Evolutionary conservation across 345 rosid genomes (phyloP), one percentile per base, ranked within the genome.

Genomic region (Hypericum perforatum): DNA sequence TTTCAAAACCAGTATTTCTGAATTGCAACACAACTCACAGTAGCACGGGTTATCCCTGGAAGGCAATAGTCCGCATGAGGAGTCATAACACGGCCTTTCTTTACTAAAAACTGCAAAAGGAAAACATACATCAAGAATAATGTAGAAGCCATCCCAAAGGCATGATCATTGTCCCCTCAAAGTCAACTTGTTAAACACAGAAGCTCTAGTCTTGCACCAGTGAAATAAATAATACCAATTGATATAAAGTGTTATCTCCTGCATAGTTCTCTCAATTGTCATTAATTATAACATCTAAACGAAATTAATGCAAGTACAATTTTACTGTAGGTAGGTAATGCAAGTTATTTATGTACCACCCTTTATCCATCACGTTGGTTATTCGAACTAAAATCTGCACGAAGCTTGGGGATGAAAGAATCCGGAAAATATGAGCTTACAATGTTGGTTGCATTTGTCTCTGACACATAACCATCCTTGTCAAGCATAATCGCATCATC

Each of bases 11-110:
- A 16, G 29, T 57, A 47, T 37, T 13, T 16, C 16, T 14, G 57
- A 44, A 62, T 39, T 45, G 52, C 39, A 44, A 52, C 29, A 53
- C 9, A 62, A 63, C 91, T 76, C 71, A 90, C 95, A 38, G 94
- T 80, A 45, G 88, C 83, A 78, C 88, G 70, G 40, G 94, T 89
- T 64, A 86, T 83, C 39, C 97, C 95, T 37, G 97, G 90, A 56
- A 86, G 97, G 71, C 97, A 89, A 67, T 78, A 86, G 76, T 89
- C 97, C 41, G 94, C 90, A 44, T 84, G 90, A 47, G 97, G 95
- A 16, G 90, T 86, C 57, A 76, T 66, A 63, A 89, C 94, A 36
- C 76, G 70, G 13, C 90, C 88, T 74, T 82, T 89, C 78, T 89
- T 89, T 49, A 89, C 88, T 72, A 86, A 49, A 49, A 89, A 86